Evolutionary conservation across 129 eudicot genomes (phyloP).

Genomic region (Chrysanthemum makinoi): DNA sequence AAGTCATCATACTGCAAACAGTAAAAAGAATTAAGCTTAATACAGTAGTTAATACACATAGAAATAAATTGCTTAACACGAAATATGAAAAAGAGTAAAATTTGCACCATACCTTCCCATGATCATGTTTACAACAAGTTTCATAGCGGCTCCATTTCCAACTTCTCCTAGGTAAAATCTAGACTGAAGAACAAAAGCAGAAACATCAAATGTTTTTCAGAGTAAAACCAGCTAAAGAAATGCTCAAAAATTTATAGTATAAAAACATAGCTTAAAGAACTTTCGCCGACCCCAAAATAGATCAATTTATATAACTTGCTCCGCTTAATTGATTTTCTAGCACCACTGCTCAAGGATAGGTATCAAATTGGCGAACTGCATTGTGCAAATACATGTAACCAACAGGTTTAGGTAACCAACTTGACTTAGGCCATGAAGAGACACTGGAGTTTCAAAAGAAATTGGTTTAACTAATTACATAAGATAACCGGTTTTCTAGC

Average conservation of each 20-base stretch:
- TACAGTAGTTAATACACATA: neutral
- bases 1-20: slow-evolving; percentile 92
- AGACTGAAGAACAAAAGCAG: slow-evolving; percentile 45
- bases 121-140: slow-evolving; percentile 96
- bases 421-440: neutral
- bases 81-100: slow-evolving; percentile 5
- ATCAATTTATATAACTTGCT: too few relatives aligned
- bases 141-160: slow-evolving; percentile 98
- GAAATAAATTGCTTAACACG: slow-evolving; percentile 3
- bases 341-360: neutral
- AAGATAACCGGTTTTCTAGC: neutral
- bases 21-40: slow-evolving; percentile 8
- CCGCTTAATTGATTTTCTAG: neutral
- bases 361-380: neutral
- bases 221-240: neutral
- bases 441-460: neutral
- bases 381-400: neutral
- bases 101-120: slow-evolving; percentile 78
- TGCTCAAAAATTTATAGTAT: neutral
- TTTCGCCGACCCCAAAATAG: too few relatives aligned
- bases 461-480: neutral
- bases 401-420: neutral
- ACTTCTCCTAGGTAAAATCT: slow-evolving; percentile 92
- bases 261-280: too few relatives aligned
- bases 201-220: slow-evolving; percentile 9